Evolutionary conservation across 441 rosid genomes (phyloP).

Genomic region (Manihot esculenta): DNA sequence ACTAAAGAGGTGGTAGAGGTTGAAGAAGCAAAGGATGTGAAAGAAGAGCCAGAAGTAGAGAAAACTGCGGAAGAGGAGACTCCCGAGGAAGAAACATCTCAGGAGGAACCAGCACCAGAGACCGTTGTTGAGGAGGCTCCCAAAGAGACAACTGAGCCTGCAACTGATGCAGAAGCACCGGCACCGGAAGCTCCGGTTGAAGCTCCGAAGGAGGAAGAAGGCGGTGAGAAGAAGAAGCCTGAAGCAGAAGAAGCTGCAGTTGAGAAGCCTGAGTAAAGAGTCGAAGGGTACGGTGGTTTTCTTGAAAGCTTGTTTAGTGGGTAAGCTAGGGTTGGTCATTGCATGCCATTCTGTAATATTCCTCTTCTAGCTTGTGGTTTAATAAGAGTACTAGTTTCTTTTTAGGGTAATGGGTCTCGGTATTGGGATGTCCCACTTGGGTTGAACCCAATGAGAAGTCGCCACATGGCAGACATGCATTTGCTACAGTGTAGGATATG

Average conservation of each 20-base stretch:
- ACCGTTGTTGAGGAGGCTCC: conserved; percentile 19
- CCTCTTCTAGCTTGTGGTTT: neutral
- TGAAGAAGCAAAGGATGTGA: conserved; percentile 24
- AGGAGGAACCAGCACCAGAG: neutral
- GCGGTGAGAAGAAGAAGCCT: conserved; percentile 16
- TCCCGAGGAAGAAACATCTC: conserved; percentile 21
- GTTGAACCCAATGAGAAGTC: conserved; percentile 16
- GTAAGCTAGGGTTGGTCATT: neutral
- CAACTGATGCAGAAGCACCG: conserved; percentile 13
- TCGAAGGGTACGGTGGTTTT: neutral
- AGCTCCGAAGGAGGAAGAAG: conserved; percentile 34
- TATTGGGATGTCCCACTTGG: conserved; percentile 14
- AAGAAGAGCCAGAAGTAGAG: conserved; percentile 33
- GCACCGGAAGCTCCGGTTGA: conserved; percentile 24
- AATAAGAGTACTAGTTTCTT: neutral
- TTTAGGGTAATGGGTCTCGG: neutral
- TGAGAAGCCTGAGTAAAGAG: conserved; percentile 33
- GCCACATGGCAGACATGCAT: conserved; percentile 21
- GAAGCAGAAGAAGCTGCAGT: conserved; percentile 25
- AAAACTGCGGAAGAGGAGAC: conserved; percentile 29
- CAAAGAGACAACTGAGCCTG: conserved; percentile 23
- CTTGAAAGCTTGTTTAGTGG: neutral
- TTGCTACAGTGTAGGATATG: neutral
- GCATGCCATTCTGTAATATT: neutral
- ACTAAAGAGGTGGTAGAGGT: conserved; percentile 28